A percentile compares a stretch with the other conserved stretches of the same genome.
These are phyloP conservation scores for Sugiyamaella smithiae DNA, from an alignment of 805 yeast species.

Conservation along the genomic window DNA sequence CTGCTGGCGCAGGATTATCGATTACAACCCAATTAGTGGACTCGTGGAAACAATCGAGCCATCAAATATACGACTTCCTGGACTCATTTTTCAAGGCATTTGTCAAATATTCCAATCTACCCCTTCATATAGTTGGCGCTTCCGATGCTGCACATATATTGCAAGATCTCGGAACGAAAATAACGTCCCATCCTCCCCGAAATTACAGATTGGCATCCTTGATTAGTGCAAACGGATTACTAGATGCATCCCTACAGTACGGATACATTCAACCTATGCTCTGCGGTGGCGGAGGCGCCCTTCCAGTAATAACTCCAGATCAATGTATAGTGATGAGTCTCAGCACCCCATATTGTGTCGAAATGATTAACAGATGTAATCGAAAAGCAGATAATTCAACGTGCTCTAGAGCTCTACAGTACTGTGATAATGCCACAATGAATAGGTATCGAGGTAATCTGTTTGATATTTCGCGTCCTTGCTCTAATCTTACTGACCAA, in stretches of 20 bases:
- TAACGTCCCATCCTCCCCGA: constrained; percentile 44
- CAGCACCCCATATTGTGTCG: constrained; percentile 62
- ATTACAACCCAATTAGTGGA: constrained; percentile 60
- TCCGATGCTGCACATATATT: constrained; percentile 93
- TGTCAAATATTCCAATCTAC: constrained; percentile 58
- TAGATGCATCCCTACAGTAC: constrained; percentile 78
- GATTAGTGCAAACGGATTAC: constrained; percentile 88
- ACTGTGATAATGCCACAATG: constrained; percentile 67
- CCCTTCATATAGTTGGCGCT: constrained; percentile 88
- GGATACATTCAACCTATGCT: constrained; percentile 87
- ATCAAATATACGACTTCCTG: constrained; percentile 81
- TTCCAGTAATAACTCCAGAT: constrained; percentile 61
- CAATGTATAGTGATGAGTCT: constrained; percentile 64
- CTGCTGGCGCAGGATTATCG: constrained; percentile 92
- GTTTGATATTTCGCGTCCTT: constrained; percentile 55
- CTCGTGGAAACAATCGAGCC: constrained; percentile 76
- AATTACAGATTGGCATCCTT: constrained; percentile 69
- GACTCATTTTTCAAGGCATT: constrained; percentile 78
- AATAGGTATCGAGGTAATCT: constrained; percentile 70
- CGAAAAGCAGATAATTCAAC: constrained; percentile 58
- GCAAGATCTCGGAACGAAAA: constrained; percentile 68
- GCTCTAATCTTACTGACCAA: constrained; percentile 39
- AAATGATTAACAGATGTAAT: constrained; percentile 66
- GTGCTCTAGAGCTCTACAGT: constrained; percentile 84
- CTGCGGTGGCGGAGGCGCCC: constrained; percentile 80